Evolutionary conservation across 208 protist species (phyloP).

Genomic region (Kentomonas sorsogonicus): DNA sequence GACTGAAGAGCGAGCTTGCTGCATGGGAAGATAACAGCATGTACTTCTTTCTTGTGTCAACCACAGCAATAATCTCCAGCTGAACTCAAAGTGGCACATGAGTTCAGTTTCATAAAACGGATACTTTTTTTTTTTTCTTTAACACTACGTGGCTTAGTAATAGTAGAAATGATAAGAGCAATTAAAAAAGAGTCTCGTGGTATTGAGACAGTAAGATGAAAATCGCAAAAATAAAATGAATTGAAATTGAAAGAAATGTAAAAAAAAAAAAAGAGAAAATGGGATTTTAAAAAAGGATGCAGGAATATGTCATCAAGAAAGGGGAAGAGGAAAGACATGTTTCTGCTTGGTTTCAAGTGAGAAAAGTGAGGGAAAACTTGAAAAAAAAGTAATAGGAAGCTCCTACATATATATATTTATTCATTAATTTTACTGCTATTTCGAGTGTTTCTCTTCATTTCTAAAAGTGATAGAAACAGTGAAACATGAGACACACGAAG

Average conservation of each 20-base stretch:
- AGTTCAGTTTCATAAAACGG: neutral
- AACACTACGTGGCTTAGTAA: neutral
- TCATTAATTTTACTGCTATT: neutral
- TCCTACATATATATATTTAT: neutral
- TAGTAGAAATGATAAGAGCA: neutral
- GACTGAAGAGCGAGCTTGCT: too few species aligned
- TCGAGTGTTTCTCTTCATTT: neutral
- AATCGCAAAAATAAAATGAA: neutral
- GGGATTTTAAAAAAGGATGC: neutral
- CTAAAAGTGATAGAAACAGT: neutral
- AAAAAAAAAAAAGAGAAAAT: conserved; percentile 14
- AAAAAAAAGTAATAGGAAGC: neutral
- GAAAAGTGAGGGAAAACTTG: neutral
- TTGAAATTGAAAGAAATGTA: neutral
- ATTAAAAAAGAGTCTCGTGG: neutral
- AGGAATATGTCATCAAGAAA: neutral
- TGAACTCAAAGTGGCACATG: neutral
- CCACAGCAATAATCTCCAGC: too few species aligned
- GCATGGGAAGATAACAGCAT: too few species aligned
- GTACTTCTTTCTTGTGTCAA: too few species aligned
- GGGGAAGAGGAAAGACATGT: neutral
- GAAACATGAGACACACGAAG: neutral
- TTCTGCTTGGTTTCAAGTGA: conserved; percentile 1
- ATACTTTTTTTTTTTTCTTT: conserved; percentile 1
- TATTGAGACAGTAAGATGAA: neutral